phyloP scores from a whole-genome alignment of 257 asterid species.

The Nicotiana benthamiana region DNA sequence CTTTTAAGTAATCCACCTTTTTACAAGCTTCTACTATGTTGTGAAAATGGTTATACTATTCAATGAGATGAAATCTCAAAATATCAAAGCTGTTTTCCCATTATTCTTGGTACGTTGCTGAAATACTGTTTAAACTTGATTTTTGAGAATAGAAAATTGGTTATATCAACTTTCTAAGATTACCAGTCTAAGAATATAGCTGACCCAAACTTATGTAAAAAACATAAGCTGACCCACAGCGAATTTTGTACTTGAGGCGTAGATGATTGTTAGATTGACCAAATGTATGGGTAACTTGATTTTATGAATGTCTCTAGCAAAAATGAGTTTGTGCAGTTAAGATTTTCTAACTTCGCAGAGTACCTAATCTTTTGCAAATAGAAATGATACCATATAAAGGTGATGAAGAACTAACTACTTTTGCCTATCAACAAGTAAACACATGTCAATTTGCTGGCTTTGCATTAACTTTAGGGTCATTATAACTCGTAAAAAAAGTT shows the following conservation, averaged over 20 bases:
- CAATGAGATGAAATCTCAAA: neutral
- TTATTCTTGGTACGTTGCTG: neutral
- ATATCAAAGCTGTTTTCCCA: neutral
- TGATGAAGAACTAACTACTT: neutral
- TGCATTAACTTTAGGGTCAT: neutral
- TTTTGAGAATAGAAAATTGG: neutral
- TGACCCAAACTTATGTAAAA: neutral
- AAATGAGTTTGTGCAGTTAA: neutral
- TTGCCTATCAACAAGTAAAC: neutral
- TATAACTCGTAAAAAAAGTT: neutral
- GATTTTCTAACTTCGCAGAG: neutral
- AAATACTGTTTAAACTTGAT: neutral
- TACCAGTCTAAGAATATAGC: neutral
- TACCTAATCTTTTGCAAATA: neutral
- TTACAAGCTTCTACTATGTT: neutral
- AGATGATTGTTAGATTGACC: neutral
- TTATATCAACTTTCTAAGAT: neutral
- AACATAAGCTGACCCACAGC: neutral
- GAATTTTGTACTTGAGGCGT: neutral
- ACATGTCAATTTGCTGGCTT: neutral
- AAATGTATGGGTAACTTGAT: neutral
- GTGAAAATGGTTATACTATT: neutral
- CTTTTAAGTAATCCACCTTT: neutral
- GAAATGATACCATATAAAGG: neutral
- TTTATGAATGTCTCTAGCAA: neutral